Evolutionary conservation across 352 stramenopile genomes (phyloP).

Genomic region (Phytophthora rubi): DNA sequence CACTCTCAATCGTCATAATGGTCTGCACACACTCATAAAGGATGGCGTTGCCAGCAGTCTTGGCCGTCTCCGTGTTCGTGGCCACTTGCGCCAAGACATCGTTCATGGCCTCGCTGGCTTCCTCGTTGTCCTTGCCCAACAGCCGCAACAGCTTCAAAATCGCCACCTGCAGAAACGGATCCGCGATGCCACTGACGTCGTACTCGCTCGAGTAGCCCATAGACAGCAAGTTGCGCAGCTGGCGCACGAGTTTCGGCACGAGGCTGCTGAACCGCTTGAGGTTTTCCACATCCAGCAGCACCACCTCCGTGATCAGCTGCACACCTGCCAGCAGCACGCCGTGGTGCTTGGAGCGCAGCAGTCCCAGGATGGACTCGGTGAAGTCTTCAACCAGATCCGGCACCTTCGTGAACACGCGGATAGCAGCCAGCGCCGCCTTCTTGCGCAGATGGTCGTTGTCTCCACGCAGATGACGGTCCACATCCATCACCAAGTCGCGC

Average conservation of each 20-base stretch:
- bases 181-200: slow-evolving; percentile 97
- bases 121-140: slow-evolving; percentile 95
- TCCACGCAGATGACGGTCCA: slow-evolving; percentile 94
- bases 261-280: slow-evolving; percentile 77
- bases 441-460: slow-evolving; percentile 97
- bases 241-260: slow-evolving; percentile 77
- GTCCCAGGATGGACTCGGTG: slow-evolving; percentile 93
- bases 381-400: slow-evolving; percentile 99
- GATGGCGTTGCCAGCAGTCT: slow-evolving; percentile 99
- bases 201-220: slow-evolving; percentile 99
- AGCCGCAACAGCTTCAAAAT: slow-evolving; percentile 94
- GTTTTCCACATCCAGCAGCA: slow-evolving; percentile 80
- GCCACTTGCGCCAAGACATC: slow-evolving; percentile 99
- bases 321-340: slow-evolving; percentile 97
- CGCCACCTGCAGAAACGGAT: slow-evolving; percentile 97
- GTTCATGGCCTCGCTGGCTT: slow-evolving; percentile 94
- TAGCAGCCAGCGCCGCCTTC: slow-evolving; percentile 96
- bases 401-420: slow-evolving; percentile 94
- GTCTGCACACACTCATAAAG: slow-evolving; percentile 99
- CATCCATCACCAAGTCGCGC: slow-evolving; percentile 97
- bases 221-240: slow-evolving; percentile 96
- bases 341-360: slow-evolving; percentile 97
- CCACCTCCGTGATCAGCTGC: slow-evolving; percentile 97
- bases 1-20: slow-evolving; percentile 98
- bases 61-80: slow-evolving; percentile 99